A percentile compares a stretch with the other conserved stretches of the same genome.
These are phyloP conservation scores for Tetraselmis striata DNA, from an alignment of 139 green algal genomes.

Conservation along the genomic window DNA sequence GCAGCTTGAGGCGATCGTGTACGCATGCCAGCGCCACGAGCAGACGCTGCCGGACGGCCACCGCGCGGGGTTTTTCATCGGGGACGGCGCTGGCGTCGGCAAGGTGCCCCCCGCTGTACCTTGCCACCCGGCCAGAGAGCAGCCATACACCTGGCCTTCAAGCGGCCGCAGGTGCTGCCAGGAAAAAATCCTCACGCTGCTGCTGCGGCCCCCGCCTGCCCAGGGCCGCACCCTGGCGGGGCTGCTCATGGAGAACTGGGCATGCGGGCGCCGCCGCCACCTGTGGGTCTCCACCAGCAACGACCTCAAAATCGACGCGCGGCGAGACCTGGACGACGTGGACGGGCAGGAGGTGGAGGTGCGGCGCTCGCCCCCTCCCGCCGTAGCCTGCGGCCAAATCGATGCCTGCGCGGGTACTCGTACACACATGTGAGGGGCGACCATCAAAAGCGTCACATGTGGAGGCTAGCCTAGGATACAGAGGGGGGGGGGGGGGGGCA, in stretches of 20 bases:
- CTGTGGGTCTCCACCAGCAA: slow-evolving; percentile 31
- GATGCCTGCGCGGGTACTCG: too few relatives aligned
- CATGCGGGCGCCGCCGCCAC: slow-evolving; percentile 20
- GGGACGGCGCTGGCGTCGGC: slow-evolving; percentile 49
- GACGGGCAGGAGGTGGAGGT: slow-evolving; percentile 13
- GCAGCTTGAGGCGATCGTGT: slow-evolving; percentile 40
- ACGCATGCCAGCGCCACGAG: slow-evolving; percentile 37
- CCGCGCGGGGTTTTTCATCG: slow-evolving; percentile 51
- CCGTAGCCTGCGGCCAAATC: too few relatives aligned
- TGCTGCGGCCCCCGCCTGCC: too few relatives aligned
- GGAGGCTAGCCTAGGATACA: too few relatives aligned
- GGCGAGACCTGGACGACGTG: slow-evolving; percentile 34
- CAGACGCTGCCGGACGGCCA: slow-evolving; percentile 32
- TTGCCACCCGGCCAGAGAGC: too few relatives aligned
- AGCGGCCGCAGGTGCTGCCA: too few relatives aligned
- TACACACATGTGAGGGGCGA: too few relatives aligned
- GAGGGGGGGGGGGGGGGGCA: too few relatives aligned
- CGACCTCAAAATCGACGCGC: slow-evolving; percentile 28
- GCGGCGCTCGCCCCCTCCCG: too few relatives aligned
- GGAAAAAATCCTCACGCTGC: too few relatives aligned
- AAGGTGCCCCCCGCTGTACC: slow-evolving; percentile 34
- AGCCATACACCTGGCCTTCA: too few relatives aligned
- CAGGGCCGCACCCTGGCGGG: slow-evolving; percentile 20
- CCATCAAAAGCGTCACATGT: too few relatives aligned
- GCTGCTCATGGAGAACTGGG: slow-evolving; percentile 35